Percentiles rank a stretch among this genome's conserved stretches.
Conservation (phyloP, 371 early-diverging fungal genomes). For the Mucor irregularis region DNA sequence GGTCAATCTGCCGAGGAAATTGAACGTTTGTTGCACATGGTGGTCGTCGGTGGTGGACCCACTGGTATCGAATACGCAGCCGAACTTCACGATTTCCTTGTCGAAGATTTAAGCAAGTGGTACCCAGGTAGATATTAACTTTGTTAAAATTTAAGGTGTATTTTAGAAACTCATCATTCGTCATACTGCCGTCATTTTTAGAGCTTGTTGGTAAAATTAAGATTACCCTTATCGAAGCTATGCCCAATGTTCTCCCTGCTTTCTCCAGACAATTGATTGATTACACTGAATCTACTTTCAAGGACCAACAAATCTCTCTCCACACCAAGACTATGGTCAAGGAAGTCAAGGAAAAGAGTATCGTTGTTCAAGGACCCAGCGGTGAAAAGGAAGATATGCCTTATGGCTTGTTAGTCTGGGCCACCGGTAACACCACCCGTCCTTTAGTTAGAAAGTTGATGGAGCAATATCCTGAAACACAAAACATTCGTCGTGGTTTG, state of each 20-base stretch:
- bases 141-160: no score
- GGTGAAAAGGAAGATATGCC: constrained; percentile 71
- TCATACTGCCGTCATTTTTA: no score
- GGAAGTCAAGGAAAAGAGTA: constrained; percentile 80
- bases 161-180: no score
- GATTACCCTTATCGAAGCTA: constrained; percentile 90
- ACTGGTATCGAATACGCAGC: constrained; percentile 96
- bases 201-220: constrained; percentile 81
- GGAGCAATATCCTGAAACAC: constrained; percentile 66
- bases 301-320: constrained; percentile 83
- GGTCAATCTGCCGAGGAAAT: constrained; percentile 76
- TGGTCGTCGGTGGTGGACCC: constrained; percentile 96
- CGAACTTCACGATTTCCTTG: constrained; percentile 91
- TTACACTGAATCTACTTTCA: constrained; percentile 88
- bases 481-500: constrained; percentile 83
- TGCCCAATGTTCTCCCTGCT: constrained; percentile 87
- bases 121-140: constrained; percentile 68
- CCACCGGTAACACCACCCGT: constrained; percentile 90
- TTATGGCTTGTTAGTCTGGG: constrained; percentile 94
- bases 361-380: constrained; percentile 77
- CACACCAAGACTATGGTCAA: constrained; percentile 91
- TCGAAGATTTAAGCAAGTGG: constrained; percentile 83
- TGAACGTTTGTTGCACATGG: constrained; percentile 87
- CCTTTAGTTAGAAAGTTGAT: constrained; percentile 78
- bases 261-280: constrained; percentile 90